Percentiles rank a stretch among this genome's conserved stretches.
Evolutionary conservation across 148 eudicot species (phyloP).

Genomic region (Rhododendron mucronatum): DNA sequence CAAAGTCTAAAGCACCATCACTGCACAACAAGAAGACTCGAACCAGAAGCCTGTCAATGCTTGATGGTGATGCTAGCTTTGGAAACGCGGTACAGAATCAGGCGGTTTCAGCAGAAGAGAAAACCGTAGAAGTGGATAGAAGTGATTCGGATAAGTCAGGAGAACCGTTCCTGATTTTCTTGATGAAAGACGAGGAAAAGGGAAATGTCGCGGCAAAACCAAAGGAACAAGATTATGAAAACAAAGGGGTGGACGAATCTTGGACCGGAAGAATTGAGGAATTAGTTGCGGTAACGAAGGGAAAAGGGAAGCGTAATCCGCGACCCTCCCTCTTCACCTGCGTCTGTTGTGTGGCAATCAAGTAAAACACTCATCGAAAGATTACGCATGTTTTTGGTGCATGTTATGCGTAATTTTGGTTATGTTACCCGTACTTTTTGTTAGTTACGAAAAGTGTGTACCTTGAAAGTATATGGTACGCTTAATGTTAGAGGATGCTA

Average conservation of each 20-base stretch:
- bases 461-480: too few species aligned
- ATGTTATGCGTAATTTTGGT: too few species aligned
- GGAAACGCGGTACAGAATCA: conserved; percentile 5
- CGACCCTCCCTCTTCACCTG: conserved; percentile 37
- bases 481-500: too few species aligned
- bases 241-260: conserved; percentile 4
- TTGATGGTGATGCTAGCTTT: neutral
- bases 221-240: conserved; percentile 7
- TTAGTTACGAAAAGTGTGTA: too few species aligned
- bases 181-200: conserved; percentile 12
- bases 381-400: too few species aligned
- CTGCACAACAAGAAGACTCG: conserved; percentile 18
- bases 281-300: conserved; percentile 10
- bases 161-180: conserved; percentile 11
- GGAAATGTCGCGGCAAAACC: neutral
- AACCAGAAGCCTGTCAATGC: conserved; percentile 24
- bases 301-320: conserved; percentile 28
- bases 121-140: conserved; percentile 40
- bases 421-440: too few species aligned
- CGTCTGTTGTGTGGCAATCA: conserved; percentile 38
- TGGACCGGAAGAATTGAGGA: neutral
- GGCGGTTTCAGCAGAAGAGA: conserved; percentile 26
- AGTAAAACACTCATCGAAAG: neutral
- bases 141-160: conserved; percentile 29
- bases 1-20: conserved; percentile 27